These are phyloP conservation scores for Cyberlindnera subsufficiens DNA, from an alignment of 805 yeast species.

Conservation along the genomic window DNA sequence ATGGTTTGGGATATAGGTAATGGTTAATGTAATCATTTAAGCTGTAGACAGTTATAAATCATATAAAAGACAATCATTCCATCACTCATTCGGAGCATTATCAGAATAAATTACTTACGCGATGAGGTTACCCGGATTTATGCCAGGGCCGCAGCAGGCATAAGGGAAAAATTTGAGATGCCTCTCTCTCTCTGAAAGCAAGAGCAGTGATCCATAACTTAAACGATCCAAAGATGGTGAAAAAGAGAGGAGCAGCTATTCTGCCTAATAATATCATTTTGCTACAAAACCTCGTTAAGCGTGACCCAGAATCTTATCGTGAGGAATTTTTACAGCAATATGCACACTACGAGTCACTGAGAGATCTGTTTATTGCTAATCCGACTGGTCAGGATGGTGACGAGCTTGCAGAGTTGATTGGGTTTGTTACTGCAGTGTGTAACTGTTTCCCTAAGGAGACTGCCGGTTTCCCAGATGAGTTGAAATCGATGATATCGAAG, in stretches of 20 bases:
- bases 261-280: constrained; percentile 89
- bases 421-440: constrained; percentile 90
- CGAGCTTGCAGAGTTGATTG: constrained; percentile 70
- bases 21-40: too few species aligned
- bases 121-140: constrained; percentile 16
- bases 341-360: constrained; percentile 83
- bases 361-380: constrained; percentile 79
- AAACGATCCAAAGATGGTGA: constrained; percentile 52
- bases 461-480: constrained; percentile 73
- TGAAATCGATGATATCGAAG: constrained; percentile 58
- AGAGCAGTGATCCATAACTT: not conserved
- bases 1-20: not conserved
- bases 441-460: constrained; percentile 88
- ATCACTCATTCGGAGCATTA: too few species aligned
- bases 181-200: not conserved
- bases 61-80: too few species aligned
- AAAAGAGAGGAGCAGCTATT: constrained; percentile 85
- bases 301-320: constrained; percentile 90
- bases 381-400: constrained; percentile 45
- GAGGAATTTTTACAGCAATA: constrained; percentile 94
- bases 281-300: constrained; percentile 83
- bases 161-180: not conserved
- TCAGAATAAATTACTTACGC: constrained; percentile 9
- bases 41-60: too few species aligned
- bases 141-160: not conserved